Percentiles rank a stretch among this genome's conserved stretches.
phyloP scores from a whole-genome alignment of 2,329 filamentous ascomycete species.

The Basipetospora chlamydospora region DNA sequence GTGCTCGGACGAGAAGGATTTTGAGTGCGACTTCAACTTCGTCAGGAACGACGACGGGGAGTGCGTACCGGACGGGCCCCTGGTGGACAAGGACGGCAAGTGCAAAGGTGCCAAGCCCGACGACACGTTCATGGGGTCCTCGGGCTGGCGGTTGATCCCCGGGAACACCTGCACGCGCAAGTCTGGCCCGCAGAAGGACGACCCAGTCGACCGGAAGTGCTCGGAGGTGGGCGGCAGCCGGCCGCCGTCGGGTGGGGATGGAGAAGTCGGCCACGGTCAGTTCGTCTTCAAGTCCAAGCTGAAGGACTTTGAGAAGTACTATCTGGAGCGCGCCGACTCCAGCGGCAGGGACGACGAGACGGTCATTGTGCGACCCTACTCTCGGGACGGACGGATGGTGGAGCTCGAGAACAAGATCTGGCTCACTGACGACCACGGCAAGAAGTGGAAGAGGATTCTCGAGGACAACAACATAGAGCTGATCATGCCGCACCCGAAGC shows the following conservation, averaged over 20 bases:
- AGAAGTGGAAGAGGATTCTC: slow-evolving; percentile 61
- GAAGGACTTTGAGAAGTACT: slow-evolving; percentile 42
- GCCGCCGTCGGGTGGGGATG: slow-evolving; percentile 29
- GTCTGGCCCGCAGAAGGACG: slow-evolving; percentile 50
- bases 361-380: slow-evolving; percentile 42
- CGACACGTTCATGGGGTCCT: slow-evolving; percentile 69
- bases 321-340: slow-evolving; percentile 62
- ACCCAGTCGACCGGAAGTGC: slow-evolving; percentile 63
- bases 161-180: slow-evolving; percentile 57
- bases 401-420: slow-evolving; percentile 43
- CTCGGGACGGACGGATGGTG: no score
- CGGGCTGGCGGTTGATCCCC: slow-evolving; percentile 85
- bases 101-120: slow-evolving; percentile 52
- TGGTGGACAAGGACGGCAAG: slow-evolving; percentile 53
- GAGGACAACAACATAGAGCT: slow-evolving; percentile 52
- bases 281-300: slow-evolving; percentile 48
- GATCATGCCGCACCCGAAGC: slow-evolving; percentile 66
- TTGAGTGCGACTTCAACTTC: slow-evolving; percentile 96
- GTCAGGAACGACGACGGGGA: slow-evolving; percentile 43
- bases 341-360: slow-evolving; percentile 58
- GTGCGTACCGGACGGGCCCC: slow-evolving; percentile 49
- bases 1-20: slow-evolving; percentile 71
- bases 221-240: slow-evolving; percentile 32
- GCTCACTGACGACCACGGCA: slow-evolving; percentile 75
- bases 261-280: slow-evolving; percentile 48